These are phyloP conservation scores for Nelumbo lutea DNA, from an alignment of 164 flowering plant species.

Conservation along the genomic window DNA sequence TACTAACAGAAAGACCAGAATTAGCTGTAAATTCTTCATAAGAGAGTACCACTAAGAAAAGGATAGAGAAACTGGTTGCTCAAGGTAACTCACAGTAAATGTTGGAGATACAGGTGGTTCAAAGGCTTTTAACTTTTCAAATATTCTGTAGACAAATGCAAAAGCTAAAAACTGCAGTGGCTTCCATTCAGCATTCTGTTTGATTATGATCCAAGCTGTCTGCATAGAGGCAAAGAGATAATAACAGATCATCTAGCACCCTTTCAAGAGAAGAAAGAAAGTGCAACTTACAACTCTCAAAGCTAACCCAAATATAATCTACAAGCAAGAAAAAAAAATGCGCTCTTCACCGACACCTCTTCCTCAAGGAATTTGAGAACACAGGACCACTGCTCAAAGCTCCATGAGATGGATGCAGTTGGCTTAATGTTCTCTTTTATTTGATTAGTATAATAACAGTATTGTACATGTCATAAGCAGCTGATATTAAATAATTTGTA, in stretches of 20 bases:
- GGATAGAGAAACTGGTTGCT: not conserved
- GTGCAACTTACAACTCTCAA: not conserved
- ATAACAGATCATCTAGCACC: conserved; percentile 3
- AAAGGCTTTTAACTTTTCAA: conserved; percentile 81
- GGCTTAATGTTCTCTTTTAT: too few relatives aligned
- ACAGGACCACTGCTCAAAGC: too few relatives aligned
- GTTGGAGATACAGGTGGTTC: conserved; percentile 79
- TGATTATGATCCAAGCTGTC: conserved; percentile 75
- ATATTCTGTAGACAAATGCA: conserved; percentile 82
- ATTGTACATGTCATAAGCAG: too few relatives aligned
- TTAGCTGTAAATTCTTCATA: not conserved
- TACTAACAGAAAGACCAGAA: not conserved
- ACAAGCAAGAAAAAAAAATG: too few relatives aligned
- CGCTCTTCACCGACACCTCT: too few relatives aligned
- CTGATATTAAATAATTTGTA: too few relatives aligned
- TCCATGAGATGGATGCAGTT: too few relatives aligned
- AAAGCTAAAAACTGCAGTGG: conserved; percentile 83
- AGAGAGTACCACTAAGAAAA: not conserved
- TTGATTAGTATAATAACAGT: too few relatives aligned
- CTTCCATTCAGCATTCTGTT: conserved; percentile 77
- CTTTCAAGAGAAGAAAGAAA: conserved; percentile 1
- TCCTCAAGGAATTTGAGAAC: too few relatives aligned
- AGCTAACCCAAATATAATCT: too few relatives aligned
- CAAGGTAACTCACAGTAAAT: conserved; percentile 48
- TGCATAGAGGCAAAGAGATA: conserved; percentile 35